A percentile compares a stretch with the other conserved stretches of the same genome.
Evolutionary conservation across 2,329 filamentous ascomycete species (phyloP).

Genomic region (Monosporascus cannonballus): DNA sequence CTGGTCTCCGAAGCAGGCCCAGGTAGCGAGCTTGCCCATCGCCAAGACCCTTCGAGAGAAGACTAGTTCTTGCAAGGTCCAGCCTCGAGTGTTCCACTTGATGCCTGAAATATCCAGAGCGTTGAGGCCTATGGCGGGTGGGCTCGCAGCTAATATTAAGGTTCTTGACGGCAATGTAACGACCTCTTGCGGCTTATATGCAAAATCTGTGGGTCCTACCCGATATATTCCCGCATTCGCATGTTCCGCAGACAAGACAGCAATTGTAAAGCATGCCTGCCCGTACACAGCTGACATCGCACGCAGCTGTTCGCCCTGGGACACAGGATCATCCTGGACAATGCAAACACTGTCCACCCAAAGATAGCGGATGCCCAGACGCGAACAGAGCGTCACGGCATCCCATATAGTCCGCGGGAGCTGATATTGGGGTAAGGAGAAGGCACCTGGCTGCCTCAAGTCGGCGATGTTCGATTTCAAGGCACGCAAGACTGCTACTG

Average conservation of each 20-base stretch:
- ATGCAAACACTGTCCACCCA: constrained; percentile 7
- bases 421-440: neutral
- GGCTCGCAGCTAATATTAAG: neutral
- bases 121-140: neutral
- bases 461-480: no score
- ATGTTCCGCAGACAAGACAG: constrained; percentile 1
- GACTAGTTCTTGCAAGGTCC: neutral
- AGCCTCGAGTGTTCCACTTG: constrained; percentile 1
- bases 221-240: no score
- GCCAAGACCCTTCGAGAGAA: neutral
- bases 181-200: neutral
- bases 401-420: constrained; percentile 3
- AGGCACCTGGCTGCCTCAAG: no score
- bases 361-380: constrained; percentile 5
- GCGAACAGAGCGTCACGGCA: constrained; percentile 2
- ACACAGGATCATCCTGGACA: constrained; percentile 3
- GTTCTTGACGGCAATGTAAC: neutral
- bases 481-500: neutral
- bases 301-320: constrained; percentile 3
- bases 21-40: neutral
- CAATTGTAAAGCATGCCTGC: constrained; percentile 2
- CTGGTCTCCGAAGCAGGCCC: no score
- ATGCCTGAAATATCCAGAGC: neutral
- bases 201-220: neutral
- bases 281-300: constrained; percentile 6